Conservation (phyloP, 2,329 filamentous ascomycete genomes). For the Penicillium sp. region DNA sequence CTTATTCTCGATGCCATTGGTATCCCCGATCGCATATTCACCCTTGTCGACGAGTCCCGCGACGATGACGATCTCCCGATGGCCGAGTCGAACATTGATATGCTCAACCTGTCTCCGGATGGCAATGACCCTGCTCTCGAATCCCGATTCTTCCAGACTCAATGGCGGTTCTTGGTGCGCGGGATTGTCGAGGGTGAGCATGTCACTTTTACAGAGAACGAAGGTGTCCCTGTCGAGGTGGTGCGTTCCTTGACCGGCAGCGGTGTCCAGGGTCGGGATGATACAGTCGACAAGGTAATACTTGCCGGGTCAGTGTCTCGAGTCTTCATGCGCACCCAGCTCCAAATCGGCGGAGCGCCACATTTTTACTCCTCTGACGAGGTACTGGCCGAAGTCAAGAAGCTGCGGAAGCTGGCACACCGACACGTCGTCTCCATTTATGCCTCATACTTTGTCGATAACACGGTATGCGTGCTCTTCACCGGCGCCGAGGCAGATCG, state of each 20-base stretch:
- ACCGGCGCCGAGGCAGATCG: constrained; percentile 38
- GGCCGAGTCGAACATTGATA: constrained; percentile 50
- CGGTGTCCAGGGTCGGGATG: constrained; percentile 30
- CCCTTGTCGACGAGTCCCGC: constrained; percentile 56
- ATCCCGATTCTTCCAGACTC: constrained; percentile 54
- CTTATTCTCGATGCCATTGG: constrained; percentile 56
- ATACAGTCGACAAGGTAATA: constrained; percentile 38
- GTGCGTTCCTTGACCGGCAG: constrained; percentile 39
- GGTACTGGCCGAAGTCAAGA: constrained; percentile 38
- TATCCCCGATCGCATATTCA: constrained; percentile 59
- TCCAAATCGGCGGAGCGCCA: constrained; percentile 35
- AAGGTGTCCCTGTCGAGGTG: constrained; percentile 56
- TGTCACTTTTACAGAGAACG: constrained; percentile 54
- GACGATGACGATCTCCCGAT: constrained; percentile 59
- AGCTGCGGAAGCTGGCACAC: constrained; percentile 38
- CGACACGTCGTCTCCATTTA: constrained; percentile 44
- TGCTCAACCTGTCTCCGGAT: constrained; percentile 50
- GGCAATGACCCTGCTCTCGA: constrained; percentile 45
- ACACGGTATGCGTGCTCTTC: constrained; percentile 42
- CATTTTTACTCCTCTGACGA: constrained; percentile 39
- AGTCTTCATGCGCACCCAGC: constrained; percentile 36
- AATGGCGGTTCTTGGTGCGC: constrained; percentile 56
- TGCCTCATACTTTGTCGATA: constrained; percentile 42
- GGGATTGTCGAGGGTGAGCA: constrained; percentile 53
- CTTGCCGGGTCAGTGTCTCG: constrained; percentile 35